Evolutionary conservation across 768 basidiomycete species (phyloP).

Genomic region (Saitozyma podzolica): DNA sequence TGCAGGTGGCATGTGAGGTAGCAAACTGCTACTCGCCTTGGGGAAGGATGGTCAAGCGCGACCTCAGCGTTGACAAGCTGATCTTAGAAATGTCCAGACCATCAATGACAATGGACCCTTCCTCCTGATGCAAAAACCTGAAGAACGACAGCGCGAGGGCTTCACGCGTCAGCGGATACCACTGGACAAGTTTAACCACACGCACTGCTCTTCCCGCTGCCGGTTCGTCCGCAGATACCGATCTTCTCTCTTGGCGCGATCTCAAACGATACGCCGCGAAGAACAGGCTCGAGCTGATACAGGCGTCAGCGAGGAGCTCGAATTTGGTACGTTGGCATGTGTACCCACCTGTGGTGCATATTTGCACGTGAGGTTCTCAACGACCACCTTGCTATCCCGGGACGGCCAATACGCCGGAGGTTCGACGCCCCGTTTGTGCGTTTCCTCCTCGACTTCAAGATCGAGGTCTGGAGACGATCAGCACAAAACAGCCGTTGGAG

Average conservation of each 20-base stretch:
- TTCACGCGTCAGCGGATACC: conserved; percentile 9
- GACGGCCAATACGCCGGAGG: conserved; percentile 56
- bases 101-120: conserved; percentile 53
- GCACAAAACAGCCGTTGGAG: background rate
- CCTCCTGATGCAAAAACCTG: conserved; percentile 54
- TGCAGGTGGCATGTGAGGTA: too few relatives aligned
- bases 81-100: conserved; percentile 54
- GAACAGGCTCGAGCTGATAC: conserved; percentile 49
- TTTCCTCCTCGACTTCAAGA: conserved; percentile 49
- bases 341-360: conserved; percentile 47
- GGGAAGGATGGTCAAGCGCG: conserved; percentile 63
- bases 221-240: conserved; percentile 53
- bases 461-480: conserved; percentile 34
- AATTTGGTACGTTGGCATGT: background rate
- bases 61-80: conserved; percentile 59
- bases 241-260: conserved; percentile 54
- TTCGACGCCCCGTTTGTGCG: conserved; percentile 40
- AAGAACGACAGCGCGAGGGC: conserved; percentile 56
- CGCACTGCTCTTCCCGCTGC: conserved; percentile 39
- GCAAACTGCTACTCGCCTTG: conserved; percentile 38
- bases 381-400: conserved; percentile 48
- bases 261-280: conserved; percentile 53
- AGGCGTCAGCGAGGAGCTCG: background rate
- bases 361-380: conserved; percentile 50
- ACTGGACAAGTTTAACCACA: background rate